Percentiles rank a stretch among this genome's conserved stretches.
Conservation (phyloP, 179 eudicot genomes). For the Gypsophila paniculata region DNA sequence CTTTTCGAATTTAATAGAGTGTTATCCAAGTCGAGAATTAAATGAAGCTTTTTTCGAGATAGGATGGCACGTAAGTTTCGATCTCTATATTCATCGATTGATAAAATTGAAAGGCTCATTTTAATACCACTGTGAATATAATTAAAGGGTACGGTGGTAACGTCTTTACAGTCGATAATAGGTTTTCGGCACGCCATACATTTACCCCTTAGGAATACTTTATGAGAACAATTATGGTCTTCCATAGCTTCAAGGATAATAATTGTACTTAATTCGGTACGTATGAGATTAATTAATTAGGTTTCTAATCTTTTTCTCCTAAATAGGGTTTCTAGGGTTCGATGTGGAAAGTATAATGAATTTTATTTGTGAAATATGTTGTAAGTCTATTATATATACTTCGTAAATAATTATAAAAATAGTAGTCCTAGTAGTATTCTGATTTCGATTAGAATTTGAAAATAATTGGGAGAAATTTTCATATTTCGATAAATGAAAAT, state of each 20-base stretch:
- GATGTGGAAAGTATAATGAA: no score
- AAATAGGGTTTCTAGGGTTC: no score
- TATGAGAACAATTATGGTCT: not conserved
- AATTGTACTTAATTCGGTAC: no score
- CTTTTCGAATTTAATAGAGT: not conserved
- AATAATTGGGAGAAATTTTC: no score
- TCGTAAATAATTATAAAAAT: no score
- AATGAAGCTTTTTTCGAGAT: not conserved
- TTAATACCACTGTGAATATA: not conserved
- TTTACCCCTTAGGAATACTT: not conserved
- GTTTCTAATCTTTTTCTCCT: no score
- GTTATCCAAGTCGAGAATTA: slow-evolving; percentile 20
- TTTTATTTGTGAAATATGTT: no score
- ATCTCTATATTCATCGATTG: not conserved
- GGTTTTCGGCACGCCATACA: not conserved
- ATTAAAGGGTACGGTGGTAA: not conserved
- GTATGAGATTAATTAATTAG: no score
- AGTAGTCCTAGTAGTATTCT: no score
- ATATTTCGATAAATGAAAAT: no score
- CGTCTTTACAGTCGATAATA: not conserved
- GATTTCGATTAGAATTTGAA: no score
- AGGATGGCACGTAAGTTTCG: not conserved
- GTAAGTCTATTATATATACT: no score
- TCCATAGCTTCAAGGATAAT: not conserved
- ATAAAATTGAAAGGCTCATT: not conserved